Percentiles rank a stretch among this genome's conserved stretches.
Conservation (phyloP, 768 basidiomycete species). For the Gautieria morchelliformis region DNA sequence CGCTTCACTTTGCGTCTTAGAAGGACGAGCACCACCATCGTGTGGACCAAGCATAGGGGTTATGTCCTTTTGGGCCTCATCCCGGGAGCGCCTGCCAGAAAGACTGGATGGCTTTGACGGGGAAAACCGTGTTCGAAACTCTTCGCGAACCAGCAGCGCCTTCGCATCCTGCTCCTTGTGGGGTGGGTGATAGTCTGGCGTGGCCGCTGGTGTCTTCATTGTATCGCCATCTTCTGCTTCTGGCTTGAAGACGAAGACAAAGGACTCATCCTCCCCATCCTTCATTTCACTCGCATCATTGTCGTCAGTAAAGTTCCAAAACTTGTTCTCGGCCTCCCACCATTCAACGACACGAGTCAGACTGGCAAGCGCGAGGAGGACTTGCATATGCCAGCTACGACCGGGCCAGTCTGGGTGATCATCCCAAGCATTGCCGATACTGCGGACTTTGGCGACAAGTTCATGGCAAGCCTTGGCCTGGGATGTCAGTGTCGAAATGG, state of each 20-base stretch:
- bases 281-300: conserved; percentile 36
- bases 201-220: neutral
- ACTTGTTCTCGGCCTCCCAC: conserved; percentile 99
- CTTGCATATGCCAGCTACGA: conserved; percentile 95
- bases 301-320: conserved; percentile 88
- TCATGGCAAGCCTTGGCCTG: conserved; percentile 78
- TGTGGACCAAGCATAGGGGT: conserved; percentile 26
- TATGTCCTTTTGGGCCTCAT: conserved; percentile 45
- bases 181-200: neutral
- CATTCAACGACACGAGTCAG: conserved; percentile 96
- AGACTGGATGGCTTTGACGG: conserved; percentile 39
- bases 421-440: conserved; percentile 92
- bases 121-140: conserved; percentile 6
- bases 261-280: conserved; percentile 81
- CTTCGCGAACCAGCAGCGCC: conserved; percentile 5
- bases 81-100: conserved; percentile 47
- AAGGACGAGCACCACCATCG: neutral
- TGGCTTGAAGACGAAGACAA: conserved; percentile 91
- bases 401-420: conserved; percentile 98
- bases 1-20: conserved; percentile 4
- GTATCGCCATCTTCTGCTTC: conserved; percentile 41
- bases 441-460: conserved; percentile 84
- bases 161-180: conserved; percentile 4
- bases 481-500: conserved; percentile 73
- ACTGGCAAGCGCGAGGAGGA: conserved; percentile 90